A percentile compares a stretch with the other conserved stretches of the same genome.
phyloP scores from a whole-genome alignment of 345 rosid species.

The Populus pruinosa region DNA sequence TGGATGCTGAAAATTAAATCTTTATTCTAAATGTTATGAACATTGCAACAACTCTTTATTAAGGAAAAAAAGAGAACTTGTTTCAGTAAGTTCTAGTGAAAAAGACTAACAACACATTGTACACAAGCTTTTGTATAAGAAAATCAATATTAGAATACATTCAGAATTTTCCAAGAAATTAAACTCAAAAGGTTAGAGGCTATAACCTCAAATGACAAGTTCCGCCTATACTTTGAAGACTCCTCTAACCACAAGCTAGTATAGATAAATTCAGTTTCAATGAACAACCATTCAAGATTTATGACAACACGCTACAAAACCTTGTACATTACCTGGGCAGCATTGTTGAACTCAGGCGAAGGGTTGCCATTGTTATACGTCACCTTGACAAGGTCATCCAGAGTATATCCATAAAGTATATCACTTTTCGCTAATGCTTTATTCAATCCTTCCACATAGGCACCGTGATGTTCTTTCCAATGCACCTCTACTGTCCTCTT shows the following conservation, averaged over 20 bases:
- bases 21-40: background rate
- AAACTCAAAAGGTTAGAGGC: too few species aligned
- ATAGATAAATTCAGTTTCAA: background rate
- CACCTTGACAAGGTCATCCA: conserved; percentile 79
- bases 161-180: too few species aligned
- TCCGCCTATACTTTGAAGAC: too few species aligned
- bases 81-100: too few species aligned
- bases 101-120: too few species aligned
- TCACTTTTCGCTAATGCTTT: conserved; percentile 59
- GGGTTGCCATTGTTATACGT: conserved; percentile 89
- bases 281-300: background rate
- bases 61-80: too few species aligned
- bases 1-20: background rate
- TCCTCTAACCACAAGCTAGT: too few species aligned
- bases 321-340: conserved; percentile 55
- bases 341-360: conserved; percentile 74
- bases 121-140: too few species aligned
- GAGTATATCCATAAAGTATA: conserved; percentile 65
- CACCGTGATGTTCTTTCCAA: conserved; percentile 73
- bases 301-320: background rate
- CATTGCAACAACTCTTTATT: too few species aligned
- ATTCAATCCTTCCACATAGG: conserved; percentile 67
- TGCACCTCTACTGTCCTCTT: conserved; percentile 63
- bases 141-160: too few species aligned
- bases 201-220: too few species aligned